phyloP scores from a whole-genome alignment of 345 rosid species.

The Citrus sinensis region DVS_A1.0 CM039163.1:41927501-41928000 shows the following conservation, averaged over 20 bases:
- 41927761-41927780: constrained; percentile 23
- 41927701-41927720: too few relatives aligned
- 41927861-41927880: constrained; percentile 1
- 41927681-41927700: background rate
- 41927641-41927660: background rate
- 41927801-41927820: constrained; percentile 8
- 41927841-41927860: background rate
- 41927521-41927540: background rate
- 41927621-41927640: background rate
- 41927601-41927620: constrained; percentile 14
- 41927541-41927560: constrained; percentile 18
- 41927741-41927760: background rate
- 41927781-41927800: constrained; percentile 22
- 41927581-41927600: constrained; percentile 4
- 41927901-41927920: background rate
- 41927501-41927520: too few relatives aligned
- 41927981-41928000: background rate
- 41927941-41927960: background rate
- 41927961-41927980: background rate
- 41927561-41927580: constrained; percentile 19
- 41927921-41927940: background rate
- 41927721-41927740: background rate
- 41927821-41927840: background rate
- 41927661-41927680: constrained; percentile 1
- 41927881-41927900: constrained; percentile 15